Evolutionary conservation across 495 filamentous ascomycete genomes (phyloP), one percentile per base, ranked within the genome.

Genomic region (Hyaloscypha finlandica): DNA sequence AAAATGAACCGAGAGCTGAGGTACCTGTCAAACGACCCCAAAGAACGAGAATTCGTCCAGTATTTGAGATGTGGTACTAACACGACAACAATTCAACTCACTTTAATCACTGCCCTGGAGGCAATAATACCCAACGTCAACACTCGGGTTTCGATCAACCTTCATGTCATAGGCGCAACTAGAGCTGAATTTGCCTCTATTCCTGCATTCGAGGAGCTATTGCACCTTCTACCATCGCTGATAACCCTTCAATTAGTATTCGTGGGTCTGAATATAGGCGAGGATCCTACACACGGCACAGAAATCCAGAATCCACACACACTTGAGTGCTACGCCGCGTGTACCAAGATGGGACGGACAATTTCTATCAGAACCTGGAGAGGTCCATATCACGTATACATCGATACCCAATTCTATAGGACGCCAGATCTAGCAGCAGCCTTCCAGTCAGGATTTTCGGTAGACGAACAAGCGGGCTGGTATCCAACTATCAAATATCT

Each of bases 191-290:
- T 63, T 48, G n/a, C 19, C 9, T 35, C 31, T 59, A 14, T 68
- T 51, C 32, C 22, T 56, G 53, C 45, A 39, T 68, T 68, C 58
- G 59, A 68, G 58, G 66, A 68, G 37, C 51, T 68, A 45, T 54
- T 68, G 3, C 66, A 68, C 39, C 37, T 68, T 32, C 52, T 68
- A 35, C 59, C 59, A 56, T 63, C 59, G 29, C 60, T 68, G 20
- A 53, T n/a, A 63, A 33, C 48, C 22, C 42, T 68, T 32, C 51
- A 52, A 32, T 29, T 68, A 45, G 19, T 20, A 39, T 61, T 68
- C 33, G 51, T 63, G 4, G 59, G 66, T 35, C 22, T 63, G 45
- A 55, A 53, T 61, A 31, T 61, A 33, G 42, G 29, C 51, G 31
- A 57, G 51, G 53, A 65, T 22, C 33, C 14, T n/a, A 57, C 30